Conservation (phyloP, 164 flowering plant species). For the Houttuynia cordata region DNA sequence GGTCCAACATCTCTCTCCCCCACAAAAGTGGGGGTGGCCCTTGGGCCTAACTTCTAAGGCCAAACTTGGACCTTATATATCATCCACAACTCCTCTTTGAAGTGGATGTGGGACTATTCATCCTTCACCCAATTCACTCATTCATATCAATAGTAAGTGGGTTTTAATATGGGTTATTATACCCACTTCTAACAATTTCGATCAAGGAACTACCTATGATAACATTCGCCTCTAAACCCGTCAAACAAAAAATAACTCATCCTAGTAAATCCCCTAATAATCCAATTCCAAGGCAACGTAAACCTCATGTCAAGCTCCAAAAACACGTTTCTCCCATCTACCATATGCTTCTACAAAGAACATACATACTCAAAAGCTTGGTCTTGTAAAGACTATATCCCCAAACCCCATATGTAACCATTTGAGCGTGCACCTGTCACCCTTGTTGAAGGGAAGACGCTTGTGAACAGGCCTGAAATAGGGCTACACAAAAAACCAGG, state of each 20-base stretch:
- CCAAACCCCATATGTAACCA: slow-evolving; percentile 36
- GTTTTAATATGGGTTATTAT: no score
- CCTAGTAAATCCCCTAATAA: slow-evolving; percentile 52
- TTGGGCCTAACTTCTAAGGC: no score
- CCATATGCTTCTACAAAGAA: slow-evolving; percentile 32
- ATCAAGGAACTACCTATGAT: slow-evolving; percentile 72
- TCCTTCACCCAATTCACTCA: no score
- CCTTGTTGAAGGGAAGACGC: slow-evolving; percentile 26
- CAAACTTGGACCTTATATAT: no score
- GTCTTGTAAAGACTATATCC: slow-evolving; percentile 21
- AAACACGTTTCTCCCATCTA: slow-evolving; percentile 41
- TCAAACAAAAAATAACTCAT: slow-evolving; percentile 27
- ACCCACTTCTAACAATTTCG: no score
- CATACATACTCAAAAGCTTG: slow-evolving; percentile 52
- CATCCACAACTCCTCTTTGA: no score
- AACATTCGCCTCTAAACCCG: slow-evolving; percentile 48
- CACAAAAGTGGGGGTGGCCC: no score
- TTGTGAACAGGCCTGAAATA: slow-evolving; percentile 6
- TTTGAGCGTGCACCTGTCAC: slow-evolving; percentile 54
- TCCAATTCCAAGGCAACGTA: slow-evolving; percentile 44
- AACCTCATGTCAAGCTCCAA: slow-evolving; percentile 21
- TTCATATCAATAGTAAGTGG: no score
- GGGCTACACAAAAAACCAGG: no score
- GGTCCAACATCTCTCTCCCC: no score
- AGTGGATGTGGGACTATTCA: no score